These are phyloP conservation scores for Cercospora sp. DNA, from an alignment of 2,329 filamentous ascomycete genomes.

Conservation along the genomic window DNA sequence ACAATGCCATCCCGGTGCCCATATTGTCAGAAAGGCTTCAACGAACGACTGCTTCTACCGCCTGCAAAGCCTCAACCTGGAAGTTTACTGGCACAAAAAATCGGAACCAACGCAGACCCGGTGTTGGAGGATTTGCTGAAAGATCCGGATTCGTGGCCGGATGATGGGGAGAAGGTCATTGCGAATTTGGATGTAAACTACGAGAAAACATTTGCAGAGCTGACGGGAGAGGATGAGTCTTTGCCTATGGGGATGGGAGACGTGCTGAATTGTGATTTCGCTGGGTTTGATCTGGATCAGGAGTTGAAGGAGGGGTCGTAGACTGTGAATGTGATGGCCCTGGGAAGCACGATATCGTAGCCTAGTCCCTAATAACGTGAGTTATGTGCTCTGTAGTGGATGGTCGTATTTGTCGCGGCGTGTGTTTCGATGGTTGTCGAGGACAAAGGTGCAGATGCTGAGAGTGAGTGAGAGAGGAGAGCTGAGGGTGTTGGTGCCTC, in stretches of 20 bases:
- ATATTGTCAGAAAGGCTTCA: slow-evolving; percentile 33
- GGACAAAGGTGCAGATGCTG: neutral
- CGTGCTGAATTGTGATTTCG: neutral
- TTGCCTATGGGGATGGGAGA: neutral
- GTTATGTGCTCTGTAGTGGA: neutral
- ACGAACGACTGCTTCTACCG: slow-evolving; percentile 18
- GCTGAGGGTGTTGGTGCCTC: neutral
- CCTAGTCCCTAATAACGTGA: neutral
- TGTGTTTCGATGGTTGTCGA: neutral
- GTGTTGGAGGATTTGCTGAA: slow-evolving; percentile 17
- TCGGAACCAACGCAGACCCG: slow-evolving; percentile 15
- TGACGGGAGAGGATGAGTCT: neutral
- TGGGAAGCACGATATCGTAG: neutral
- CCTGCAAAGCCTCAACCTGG: slow-evolving; percentile 12
- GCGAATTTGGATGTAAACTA: neutral
- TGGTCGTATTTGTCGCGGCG: neutral
- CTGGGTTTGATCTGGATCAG: neutral
- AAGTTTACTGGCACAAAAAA: slow-evolving; percentile 21
- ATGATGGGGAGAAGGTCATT: slow-evolving; percentile 12
- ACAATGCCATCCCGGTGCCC: slow-evolving; percentile 32
- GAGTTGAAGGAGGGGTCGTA: neutral
- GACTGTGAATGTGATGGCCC: neutral
- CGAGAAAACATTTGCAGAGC: neutral
- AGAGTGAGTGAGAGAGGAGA: neutral
- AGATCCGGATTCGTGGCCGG: slow-evolving; percentile 17